phyloP scores from a whole-genome alignment of 768 basidiomycete genomes.

The Kwoniella dendrophila region DNA sequence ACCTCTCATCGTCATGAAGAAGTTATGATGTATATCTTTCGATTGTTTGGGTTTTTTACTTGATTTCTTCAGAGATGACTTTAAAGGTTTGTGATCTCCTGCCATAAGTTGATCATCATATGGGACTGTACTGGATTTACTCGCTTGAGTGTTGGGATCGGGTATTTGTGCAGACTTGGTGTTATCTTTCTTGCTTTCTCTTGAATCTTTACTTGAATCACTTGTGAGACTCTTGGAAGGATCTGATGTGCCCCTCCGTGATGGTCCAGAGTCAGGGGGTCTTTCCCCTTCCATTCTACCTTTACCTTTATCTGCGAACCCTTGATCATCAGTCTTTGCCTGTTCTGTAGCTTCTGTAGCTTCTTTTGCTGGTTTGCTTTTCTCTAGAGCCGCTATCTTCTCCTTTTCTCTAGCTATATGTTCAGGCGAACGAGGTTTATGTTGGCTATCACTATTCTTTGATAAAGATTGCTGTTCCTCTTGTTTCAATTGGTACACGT shows the following conservation, averaged over 20 bases:
- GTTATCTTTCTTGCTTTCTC: background rate
- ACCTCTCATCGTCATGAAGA: slow-evolving; percentile 51
- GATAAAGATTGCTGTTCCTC: no score
- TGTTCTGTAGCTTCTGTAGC: no score
- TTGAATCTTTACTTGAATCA: background rate
- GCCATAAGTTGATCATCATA: slow-evolving; percentile 42
- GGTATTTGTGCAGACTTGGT: background rate
- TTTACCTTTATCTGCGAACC: slow-evolving; percentile 28
- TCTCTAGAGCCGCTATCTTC: no score
- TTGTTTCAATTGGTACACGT: no score
- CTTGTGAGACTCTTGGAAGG: background rate
- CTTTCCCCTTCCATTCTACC: slow-evolving; percentile 27
- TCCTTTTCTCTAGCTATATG: no score
- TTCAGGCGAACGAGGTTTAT: no score
- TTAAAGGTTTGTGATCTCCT: slow-evolving; percentile 44
- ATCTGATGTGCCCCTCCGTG: background rate
- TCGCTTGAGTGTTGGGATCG: no score
- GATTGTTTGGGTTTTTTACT: slow-evolving; percentile 43
- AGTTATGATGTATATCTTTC: slow-evolving; percentile 48
- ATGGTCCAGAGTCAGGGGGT: background rate
- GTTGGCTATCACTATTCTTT: no score
- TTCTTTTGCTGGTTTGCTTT: no score
- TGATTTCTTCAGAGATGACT: slow-evolving; percentile 45
- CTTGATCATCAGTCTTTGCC: no score
- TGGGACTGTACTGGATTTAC: background rate